A percentile compares a stretch with the other conserved stretches of the same genome.
Conservation (phyloP, 805 yeast genomes). For the Candida tallmaniae region DNA sequence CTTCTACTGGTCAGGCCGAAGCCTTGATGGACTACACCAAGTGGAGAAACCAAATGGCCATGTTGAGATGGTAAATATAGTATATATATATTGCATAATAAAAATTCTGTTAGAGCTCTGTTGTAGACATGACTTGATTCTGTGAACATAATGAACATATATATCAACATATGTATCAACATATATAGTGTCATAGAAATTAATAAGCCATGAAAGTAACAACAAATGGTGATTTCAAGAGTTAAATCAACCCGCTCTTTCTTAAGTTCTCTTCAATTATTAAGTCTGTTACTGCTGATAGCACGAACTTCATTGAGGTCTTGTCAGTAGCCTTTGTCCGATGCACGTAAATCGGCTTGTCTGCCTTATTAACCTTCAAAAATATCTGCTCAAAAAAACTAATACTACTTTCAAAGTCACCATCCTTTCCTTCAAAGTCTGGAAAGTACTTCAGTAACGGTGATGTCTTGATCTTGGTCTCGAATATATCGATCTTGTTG, state of each 20-base stretch:
- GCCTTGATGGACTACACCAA: slow-evolving; percentile 79
- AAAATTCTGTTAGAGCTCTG: not conserved
- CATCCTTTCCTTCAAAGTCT: slow-evolving; percentile 60
- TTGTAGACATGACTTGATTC: no score
- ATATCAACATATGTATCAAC: no score
- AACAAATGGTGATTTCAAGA: not conserved
- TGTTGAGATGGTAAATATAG: slow-evolving; percentile 60
- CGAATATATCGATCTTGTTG: slow-evolving; percentile 82
- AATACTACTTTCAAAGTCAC: slow-evolving; percentile 61
- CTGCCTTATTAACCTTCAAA: slow-evolving; percentile 56
- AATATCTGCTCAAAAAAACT: slow-evolving; percentile 69
- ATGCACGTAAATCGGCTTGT: slow-evolving; percentile 82
- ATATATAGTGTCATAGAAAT: no score
- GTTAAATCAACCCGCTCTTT: slow-evolving; percentile 65
- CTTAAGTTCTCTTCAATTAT: slow-evolving; percentile 78
- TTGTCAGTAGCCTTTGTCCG: slow-evolving; percentile 96
- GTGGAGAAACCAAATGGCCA: slow-evolving; percentile 84
- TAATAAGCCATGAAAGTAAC: no score
- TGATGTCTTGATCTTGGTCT: slow-evolving; percentile 58
- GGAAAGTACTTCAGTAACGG: slow-evolving; percentile 76
- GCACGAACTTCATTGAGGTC: slow-evolving; percentile 80
- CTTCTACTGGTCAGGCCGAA: slow-evolving; percentile 86
- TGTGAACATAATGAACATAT: no score
- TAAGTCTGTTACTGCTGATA: slow-evolving; percentile 90
- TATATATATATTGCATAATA: slow-evolving; percentile 4